A percentile compares a stretch with the other conserved stretches of the same genome.
Conservation (phyloP, 441 rosid species). For the Mallotus japonicus region DNA sequence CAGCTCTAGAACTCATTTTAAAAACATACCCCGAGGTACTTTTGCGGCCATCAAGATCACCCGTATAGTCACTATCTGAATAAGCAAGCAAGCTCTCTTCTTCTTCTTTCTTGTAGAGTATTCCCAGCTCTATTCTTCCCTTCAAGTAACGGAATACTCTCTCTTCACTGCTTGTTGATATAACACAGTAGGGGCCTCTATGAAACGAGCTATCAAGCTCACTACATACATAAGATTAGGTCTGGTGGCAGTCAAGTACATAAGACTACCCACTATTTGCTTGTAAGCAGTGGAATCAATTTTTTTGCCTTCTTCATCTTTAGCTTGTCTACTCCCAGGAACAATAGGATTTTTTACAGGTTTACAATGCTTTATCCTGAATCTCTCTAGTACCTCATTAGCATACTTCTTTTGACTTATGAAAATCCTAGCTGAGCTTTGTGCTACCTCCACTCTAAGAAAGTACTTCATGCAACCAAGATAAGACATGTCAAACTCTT, state of each 20-base stretch:
- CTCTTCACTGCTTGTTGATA: not conserved
- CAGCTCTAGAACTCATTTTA: not conserved
- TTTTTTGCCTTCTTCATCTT: not conserved
- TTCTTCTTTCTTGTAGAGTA: no score
- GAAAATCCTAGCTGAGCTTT: not conserved
- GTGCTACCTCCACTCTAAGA: slow-evolving; percentile 6
- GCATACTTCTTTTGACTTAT: slow-evolving; percentile 16
- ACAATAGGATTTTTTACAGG: no score
- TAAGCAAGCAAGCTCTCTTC: no score
- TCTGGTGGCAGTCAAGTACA: slow-evolving; percentile 10
- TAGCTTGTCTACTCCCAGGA: not conserved
- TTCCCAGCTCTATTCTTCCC: no score
- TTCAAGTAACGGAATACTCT: no score
- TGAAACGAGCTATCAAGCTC: not conserved
- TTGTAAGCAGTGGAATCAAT: not conserved
- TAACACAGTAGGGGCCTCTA: no score
- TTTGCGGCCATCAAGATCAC: not conserved
- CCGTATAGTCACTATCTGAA: no score
- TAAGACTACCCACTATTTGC: slow-evolving; percentile 6
- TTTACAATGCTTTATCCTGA: no score
- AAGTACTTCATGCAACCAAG: slow-evolving; percentile 1
- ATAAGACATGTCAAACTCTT: slow-evolving; percentile 8
- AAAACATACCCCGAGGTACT: not conserved
- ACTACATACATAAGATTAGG: slow-evolving; percentile 12
- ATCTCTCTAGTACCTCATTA: no score